A percentile compares a stretch with the other conserved stretches of the same genome.
phyloP scores from a whole-genome alignment of 2,329 filamentous ascomycete genomes.

The Paecilomyces sp. region DNA sequence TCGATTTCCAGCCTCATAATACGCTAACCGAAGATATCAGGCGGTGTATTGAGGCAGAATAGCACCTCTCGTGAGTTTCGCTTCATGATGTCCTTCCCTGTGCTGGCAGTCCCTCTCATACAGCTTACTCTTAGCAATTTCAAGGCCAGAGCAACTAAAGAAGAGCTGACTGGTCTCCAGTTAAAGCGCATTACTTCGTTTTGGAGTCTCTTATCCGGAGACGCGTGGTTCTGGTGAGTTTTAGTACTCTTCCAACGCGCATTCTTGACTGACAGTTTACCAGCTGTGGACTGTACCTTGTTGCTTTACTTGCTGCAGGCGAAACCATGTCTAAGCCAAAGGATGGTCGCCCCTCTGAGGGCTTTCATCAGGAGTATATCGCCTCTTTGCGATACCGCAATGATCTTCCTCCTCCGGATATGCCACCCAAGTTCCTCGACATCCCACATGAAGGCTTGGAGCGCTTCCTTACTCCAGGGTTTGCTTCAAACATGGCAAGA shows the following conservation, averaged over 20 bases:
- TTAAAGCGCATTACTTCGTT: slow-evolving; percentile 2
- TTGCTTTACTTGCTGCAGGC: not conserved
- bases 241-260: not conserved
- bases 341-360: slow-evolving; percentile 29
- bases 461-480: slow-evolving; percentile 84
- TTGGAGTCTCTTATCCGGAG: slow-evolving; percentile 5
- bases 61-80: slow-evolving; percentile 13
- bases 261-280: not conserved
- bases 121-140: not conserved
- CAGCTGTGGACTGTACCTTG: not conserved
- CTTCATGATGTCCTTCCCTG: not conserved
- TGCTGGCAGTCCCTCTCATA: not conserved
- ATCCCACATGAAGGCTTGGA: slow-evolving; percentile 89
- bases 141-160: slow-evolving; percentile 7
- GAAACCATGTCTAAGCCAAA: slow-evolving; percentile 33
- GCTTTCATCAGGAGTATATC: slow-evolving; percentile 90
- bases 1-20: not conserved
- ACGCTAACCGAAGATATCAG: slow-evolving; percentile 3
- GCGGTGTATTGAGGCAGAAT: slow-evolving; percentile 25
- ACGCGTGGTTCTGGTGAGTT: slow-evolving; percentile 9
- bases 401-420: slow-evolving; percentile 85
- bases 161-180: not conserved
- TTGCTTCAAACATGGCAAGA: slow-evolving; percentile 79
- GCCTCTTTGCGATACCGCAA: slow-evolving; percentile 93
- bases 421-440: slow-evolving; percentile 91